Evolutionary conservation across 2,329 filamentous ascomycete genomes (phyloP), one percentile per base, ranked within the genome.

Genomic region (Fonsecaea monophora): DNA sequence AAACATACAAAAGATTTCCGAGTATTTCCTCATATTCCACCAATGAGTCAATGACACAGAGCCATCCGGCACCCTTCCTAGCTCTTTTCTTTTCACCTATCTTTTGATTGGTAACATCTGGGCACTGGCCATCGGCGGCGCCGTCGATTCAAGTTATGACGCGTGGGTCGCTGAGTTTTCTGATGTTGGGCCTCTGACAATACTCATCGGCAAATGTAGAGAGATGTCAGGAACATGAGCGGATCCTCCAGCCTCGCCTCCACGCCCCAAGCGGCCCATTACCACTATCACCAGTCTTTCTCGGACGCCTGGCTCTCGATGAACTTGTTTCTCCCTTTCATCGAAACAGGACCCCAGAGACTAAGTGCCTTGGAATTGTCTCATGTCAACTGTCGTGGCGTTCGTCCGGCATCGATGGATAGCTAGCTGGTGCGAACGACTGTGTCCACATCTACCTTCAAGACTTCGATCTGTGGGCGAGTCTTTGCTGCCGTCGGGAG

Each of bases 71-170:
- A 50, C 25, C 21, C 30, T 53, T 18, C 40, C 25, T 21, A 10
- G 3, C 53, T 13, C 64, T 42, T 15, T 53, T n/a, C 6, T 60
- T 25, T 21, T 21, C 6, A 6, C n/a, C 21, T 34, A 53, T n/a
- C 56, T 53, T 12, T 56, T 57, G 50, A 40, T 61, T 45, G 56
- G 35, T 37, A 25, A 18, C 18, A 32, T 18, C 25, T 54, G 21
- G 48, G 50, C 30, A 37, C 57, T 56, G 4, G 37, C 37, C 32
- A 38, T 60, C 25, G 56, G 62, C 25, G 55, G 62, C 30, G 12
- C 56, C 21, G 62, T 60, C 35, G 62, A 60, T 21, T 56, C 55
- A 40, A 60, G 55, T 40, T 54, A 64, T 25, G 62, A 60, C 18
- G 15, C 42, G 13, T 60, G 40, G 32, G 55, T 34, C 15, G 54